Evolutionary conservation across 1,139 yeast species (phyloP), one percentile per base, ranked within the genome.

Genomic region (Magnusiomyces ingens): DNA sequence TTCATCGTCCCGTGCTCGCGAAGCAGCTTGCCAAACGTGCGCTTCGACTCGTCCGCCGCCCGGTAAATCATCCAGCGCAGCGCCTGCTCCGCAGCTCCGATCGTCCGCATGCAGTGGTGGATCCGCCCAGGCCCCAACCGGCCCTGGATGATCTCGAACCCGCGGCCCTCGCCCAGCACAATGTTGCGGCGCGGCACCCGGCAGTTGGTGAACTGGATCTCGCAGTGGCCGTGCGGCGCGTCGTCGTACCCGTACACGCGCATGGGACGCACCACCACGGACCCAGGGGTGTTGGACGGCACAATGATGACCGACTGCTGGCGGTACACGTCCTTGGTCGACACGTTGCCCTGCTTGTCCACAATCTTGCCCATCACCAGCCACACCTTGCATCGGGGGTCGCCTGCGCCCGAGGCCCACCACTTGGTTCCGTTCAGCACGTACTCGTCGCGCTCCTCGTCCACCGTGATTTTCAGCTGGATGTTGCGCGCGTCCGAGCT

Each of bases 331-430:
- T 57, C 50, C n/a, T 57, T 56, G 35, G 57, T 49, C 22, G 53
- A 51, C 21, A 57, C 52, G 49, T 67, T 62, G 18, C 62, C 60
- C 17, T 66, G 61, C 48, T 69, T 62, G 55, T 75, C 73, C 48
- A 66, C 67, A 3, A 86, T 82, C 65, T 81, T 75, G 59, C 85
- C 84, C 85, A 84, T 81, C n/a, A 80, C 78, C 52, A 84, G 71
- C 84, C 86, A 80, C 17, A 69, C 50, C 37, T 72, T 62, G 65
- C 82, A 77, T 55, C 85, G 74, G 22, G 87, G 87, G 65, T 84
- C 88, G 19, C 86, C 88, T 40, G 87, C 88, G 32, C 88, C 88
- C 0, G 86, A 80, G 1, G 86, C 84, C 76, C 84, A 83, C 89
- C 89, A 84, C 64, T 84, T 84, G 58, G 81, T 75, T 11, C 90